Evolutionary conservation across 768 basidiomycete genomes (phyloP), one percentile per base, ranked within the genome.

Genomic region (Boletus fagicola): DNA sequence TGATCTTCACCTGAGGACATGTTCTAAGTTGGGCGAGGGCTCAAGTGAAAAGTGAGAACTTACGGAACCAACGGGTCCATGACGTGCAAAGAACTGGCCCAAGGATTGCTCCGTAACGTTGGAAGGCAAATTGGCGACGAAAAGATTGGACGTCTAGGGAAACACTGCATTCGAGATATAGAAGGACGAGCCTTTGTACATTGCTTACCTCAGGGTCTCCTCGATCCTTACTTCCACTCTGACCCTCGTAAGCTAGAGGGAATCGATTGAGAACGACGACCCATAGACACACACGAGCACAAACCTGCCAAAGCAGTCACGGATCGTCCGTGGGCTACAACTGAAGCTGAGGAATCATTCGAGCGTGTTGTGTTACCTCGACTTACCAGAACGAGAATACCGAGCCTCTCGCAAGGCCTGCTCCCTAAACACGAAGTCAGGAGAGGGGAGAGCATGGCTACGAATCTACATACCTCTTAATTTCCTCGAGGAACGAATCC

Each of bases 401-500:
- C 90, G 88, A 24, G 89, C 87, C 73, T 98, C 97, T 51, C 97
- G 81, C 61, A 90, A 82, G 12, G 91, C 92, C 73, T 98, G 95
- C 47, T 98, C 96, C 70, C 96, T 98, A 64, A n/a, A 42, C 33
- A 43, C 44, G 20, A 11, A 30, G 35, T 61, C 54, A 66, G 51
- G 57, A 28, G 26, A 35, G 1, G 1, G 20, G 8, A 20, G 5
- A 15, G 18, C 31, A 49, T 57, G 26, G 1, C 26, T 24, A 51
- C 9, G 7, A n/a, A 11, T 18, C 33, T 5, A 60, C 77, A 22
- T 47, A 90, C 96, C 84, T 84, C 76, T 98, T 98, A 57, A 99
- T 92, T 76, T 99, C 94, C 65, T 97, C 94, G 50, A 99, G 77
- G 70, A 98, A 99, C 2, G 87, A 74, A 72, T 98, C 95, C 93